Base-by-base conservation (phyloP, 2,329 filamentous ascomycete species). In the Fonsecaea pedrosoi region DNA sequence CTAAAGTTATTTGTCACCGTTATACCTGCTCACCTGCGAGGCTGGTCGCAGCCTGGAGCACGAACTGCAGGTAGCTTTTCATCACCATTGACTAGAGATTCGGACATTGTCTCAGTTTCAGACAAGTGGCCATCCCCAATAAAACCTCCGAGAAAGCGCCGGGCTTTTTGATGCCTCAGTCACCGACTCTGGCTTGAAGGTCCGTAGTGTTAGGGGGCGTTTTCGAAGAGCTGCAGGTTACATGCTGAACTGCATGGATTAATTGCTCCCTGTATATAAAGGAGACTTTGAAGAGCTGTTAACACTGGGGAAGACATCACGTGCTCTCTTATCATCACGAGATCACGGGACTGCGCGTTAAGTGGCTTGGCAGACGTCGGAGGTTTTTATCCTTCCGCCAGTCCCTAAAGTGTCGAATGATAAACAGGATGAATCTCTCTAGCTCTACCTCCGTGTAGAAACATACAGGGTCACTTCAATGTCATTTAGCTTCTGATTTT, bases 1-100 rank as follows among this genome's bases (percentile, higher is more conserved):
- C 30, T 18, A 55, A 55, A 37, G 1, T 55, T 37, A 34, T 37
- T 37, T 55, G 54, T 35, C 34, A 37, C 54, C 35, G 34, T n/a
- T 37, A 10, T 55, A 13, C 8, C 54, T 15, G n/a, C n/a, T 35
- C 12, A 35, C 54, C 12, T 10, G 54, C 54, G 35, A 55, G 54
- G 54, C 54, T 55, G 54, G 54, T 30, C 3, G 42, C n/a, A 48
- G n/a, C 42, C 21, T 21, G 40, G n/a, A 42, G 4, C 13, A 42
- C 40, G 3, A n/a, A 7, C 13, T 42, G 40, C 6, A n/a, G 15
- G 2, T 42, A n/a, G 40, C 13, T 42, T 42, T 42, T 42, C 13
- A 13, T 38, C 15, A 7, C 15, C 15, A n/a, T 1, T n/a, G 1
- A 7, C 40, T 15, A 5, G 13, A 42, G 15, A n/a, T 42, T 18